A percentile compares a stretch with the other conserved stretches of the same genome.
These are phyloP conservation scores for Juglanconis oblonga DNA, from an alignment of 2,329 filamentous ascomycete genomes.

Conservation along the genomic window DNA sequence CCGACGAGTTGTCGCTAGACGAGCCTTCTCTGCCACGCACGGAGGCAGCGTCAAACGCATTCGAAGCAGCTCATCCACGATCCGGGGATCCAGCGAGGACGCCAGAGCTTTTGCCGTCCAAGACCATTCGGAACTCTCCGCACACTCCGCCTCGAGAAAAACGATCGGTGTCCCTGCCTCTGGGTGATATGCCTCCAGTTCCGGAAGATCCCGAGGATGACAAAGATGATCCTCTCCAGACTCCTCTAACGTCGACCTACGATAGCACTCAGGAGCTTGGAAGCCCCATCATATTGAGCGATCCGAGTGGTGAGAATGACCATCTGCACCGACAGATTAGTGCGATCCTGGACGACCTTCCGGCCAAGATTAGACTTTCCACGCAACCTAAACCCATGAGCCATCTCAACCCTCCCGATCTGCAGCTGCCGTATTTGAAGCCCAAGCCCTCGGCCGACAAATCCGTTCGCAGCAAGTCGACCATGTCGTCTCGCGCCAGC, in stretches of 20 bases:
- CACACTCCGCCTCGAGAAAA: conserved; percentile 18
- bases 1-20: conserved; percentile 4
- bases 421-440: conserved; percentile 47
- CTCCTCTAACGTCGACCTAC: conserved; percentile 42
- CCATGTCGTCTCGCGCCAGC: conserved; percentile 40
- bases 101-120: conserved; percentile 8
- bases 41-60: conserved; percentile 3
- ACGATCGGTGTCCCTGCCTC: conserved; percentile 38
- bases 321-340: conserved; percentile 78
- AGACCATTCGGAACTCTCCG: conserved; percentile 1
- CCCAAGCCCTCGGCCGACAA: conserved; percentile 26
- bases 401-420: conserved; percentile 57
- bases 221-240: conserved; percentile 39
- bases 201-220: conserved; percentile 39
- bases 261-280: conserved; percentile 37
- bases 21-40: background rate
- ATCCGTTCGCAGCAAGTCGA: conserved; percentile 46
- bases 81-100: conserved; percentile 5
- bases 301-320: conserved; percentile 51
- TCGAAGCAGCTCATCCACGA: background rate
- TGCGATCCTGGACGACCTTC: conserved; percentile 73
- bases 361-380: conserved; percentile 73
- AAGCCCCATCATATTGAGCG: conserved; percentile 33
- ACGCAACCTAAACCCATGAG: conserved; percentile 47
- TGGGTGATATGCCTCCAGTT: conserved; percentile 45